Conservation (phyloP, 208 protist genomes). For the Leishmania amazonensis region DNA sequence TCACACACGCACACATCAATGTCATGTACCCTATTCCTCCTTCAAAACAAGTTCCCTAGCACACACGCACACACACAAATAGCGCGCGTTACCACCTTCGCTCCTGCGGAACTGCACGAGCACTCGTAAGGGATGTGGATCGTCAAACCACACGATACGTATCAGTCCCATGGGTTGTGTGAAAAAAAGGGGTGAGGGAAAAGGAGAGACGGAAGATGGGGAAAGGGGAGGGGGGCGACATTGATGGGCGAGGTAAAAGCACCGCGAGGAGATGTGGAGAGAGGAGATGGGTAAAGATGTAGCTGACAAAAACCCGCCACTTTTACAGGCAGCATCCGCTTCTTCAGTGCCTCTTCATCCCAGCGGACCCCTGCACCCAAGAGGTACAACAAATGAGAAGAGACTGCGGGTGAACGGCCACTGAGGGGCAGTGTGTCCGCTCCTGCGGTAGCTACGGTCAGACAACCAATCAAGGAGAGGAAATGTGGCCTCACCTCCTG, state of each 20-base stretch:
- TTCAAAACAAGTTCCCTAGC: too few species aligned
- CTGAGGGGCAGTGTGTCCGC: background rate
- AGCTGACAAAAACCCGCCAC: background rate
- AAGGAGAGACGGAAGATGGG: background rate
- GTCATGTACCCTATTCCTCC: background rate
- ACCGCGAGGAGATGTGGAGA: background rate
- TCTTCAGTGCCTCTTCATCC: background rate
- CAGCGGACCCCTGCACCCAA: background rate
- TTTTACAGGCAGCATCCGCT: background rate
- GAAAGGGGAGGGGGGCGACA: background rate
- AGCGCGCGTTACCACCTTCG: background rate
- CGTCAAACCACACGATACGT: background rate
- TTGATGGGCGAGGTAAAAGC: background rate
- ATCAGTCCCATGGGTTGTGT: background rate
- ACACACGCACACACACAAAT: background rate
- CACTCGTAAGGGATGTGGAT: background rate
- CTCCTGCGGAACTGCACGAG: background rate
- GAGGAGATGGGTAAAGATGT: background rate
- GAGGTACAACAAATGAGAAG: background rate
- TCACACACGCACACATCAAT: background rate
- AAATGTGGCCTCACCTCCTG: background rate
- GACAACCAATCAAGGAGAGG: background rate
- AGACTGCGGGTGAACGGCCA: background rate
- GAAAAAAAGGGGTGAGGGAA: background rate
- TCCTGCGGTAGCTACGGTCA: background rate